A percentile compares a stretch with the other conserved stretches of the same genome.
Evolutionary conservation across 1,284 basidiomycete genomes (phyloP).

Genomic region (Tilletia indica): DNA sequence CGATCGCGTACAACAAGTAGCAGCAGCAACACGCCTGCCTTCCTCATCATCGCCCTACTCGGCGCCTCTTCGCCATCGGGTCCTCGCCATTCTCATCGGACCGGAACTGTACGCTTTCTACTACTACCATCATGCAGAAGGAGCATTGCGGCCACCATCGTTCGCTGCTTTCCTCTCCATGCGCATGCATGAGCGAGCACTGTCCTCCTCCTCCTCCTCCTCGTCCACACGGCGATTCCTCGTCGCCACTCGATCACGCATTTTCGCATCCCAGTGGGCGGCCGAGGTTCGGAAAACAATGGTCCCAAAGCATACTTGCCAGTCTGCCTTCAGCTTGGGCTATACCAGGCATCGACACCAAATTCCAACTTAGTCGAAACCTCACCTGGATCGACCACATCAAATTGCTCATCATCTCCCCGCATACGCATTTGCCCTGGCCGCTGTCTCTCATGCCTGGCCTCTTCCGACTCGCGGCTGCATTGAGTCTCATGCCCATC

Average conservation of each 20-base stretch:
- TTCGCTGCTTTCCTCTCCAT: conserved; percentile 11
- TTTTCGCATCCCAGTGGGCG: conserved; percentile 1
- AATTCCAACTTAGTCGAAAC: background rate
- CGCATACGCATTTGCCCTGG: conserved; percentile 10
- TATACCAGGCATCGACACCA: background rate
- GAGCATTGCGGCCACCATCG: background rate
- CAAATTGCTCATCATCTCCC: background rate
- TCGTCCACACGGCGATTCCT: background rate
- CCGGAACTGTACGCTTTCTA: conserved; percentile 14
- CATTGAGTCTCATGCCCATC: conserved; percentile 6
- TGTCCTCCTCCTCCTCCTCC: background rate
- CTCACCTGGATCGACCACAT: background rate
- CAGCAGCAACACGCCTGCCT: background rate
- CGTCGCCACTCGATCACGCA: background rate
- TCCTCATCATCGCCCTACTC: conserved; percentile 14
- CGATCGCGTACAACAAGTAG: too few species aligned
- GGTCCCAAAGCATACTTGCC: conserved; percentile 1
- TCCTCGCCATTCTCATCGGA: conserved; percentile 14
- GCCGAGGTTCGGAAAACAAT: background rate
- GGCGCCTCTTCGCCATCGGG: conserved; percentile 9
- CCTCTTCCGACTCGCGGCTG: conserved; percentile 9
- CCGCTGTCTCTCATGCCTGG: conserved; percentile 8
- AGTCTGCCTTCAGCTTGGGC: background rate
- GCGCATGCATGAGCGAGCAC: background rate
- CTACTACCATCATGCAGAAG: background rate